phyloP scores from a whole-genome alignment of 768 basidiomycete genomes.

The Rubroboletus satanas region DNA sequence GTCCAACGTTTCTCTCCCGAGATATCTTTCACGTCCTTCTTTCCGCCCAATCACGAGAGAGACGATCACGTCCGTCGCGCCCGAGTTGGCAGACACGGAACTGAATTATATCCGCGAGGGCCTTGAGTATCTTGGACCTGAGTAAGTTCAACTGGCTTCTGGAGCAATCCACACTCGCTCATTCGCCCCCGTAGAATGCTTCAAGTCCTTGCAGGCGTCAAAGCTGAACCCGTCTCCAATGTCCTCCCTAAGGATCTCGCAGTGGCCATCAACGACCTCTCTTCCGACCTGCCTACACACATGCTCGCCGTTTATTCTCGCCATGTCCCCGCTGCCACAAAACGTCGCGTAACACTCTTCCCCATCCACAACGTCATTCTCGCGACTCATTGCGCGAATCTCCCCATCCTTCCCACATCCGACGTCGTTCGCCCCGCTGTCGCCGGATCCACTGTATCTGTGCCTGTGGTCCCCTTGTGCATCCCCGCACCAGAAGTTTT shows the following conservation, averaged over 20 bases:
- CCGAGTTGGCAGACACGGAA: constrained; percentile 25
- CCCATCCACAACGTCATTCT: constrained; percentile 38
- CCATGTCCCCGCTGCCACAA: constrained; percentile 19
- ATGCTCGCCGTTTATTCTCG: constrained; percentile 31
- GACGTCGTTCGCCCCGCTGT: constrained; percentile 7
- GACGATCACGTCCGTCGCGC: constrained; percentile 20
- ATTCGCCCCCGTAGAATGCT: constrained; percentile 26
- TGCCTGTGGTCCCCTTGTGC: constrained; percentile 68
- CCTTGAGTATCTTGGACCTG: constrained; percentile 26
- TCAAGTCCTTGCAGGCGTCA: constrained; percentile 28
- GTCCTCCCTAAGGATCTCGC: constrained; percentile 30
- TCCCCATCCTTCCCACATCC: constrained; percentile 22
- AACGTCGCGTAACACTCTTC: constrained; percentile 33
- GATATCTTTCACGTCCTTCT: constrained; percentile 22
- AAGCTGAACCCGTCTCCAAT: constrained; percentile 15
- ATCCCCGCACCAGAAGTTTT: constrained; percentile 72
- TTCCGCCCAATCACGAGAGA: constrained; percentile 12
- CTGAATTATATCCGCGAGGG: constrained; percentile 27
- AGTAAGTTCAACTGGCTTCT: constrained; percentile 8
- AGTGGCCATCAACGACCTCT: constrained; percentile 27
- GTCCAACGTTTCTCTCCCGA: constrained; percentile 17
- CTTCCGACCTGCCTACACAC: constrained; percentile 31
- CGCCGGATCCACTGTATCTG: constrained; percentile 18
- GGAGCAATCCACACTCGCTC: background rate
- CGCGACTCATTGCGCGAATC: constrained; percentile 28